Evolutionary conservation across 2,329 filamentous ascomycete genomes (phyloP), one percentile per base, ranked within the genome.

Genomic region (Talaromyces sp.): DNA sequence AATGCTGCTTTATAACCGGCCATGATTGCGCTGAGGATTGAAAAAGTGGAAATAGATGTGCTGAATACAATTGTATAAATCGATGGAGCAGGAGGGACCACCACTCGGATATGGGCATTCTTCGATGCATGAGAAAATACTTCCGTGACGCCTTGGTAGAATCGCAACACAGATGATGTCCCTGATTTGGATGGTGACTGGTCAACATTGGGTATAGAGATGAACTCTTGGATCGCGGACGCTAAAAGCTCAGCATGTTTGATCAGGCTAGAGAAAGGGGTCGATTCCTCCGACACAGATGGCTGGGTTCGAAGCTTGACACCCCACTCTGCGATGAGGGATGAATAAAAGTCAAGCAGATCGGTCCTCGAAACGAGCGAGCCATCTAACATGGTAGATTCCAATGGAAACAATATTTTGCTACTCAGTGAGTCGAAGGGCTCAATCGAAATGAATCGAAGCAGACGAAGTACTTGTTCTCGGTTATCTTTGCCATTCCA

Each of bases 1-100:
- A 93, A 90, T 0, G 86, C 84, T 20, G 79, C 79, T 70, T 94
- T 94, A 75, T 91, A 93, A 39, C 73, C 75, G 2, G 87, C 85
- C 24, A 95, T 78, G 22, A 91, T 79, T 44, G 80, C 80, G 66
- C 86, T 90, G 30, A 91, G 80, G 5, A 87, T 85, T 6, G 89
- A 89, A 3, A 89, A 76, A 14, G 82, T 82, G 16, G 81, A 80
- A 13, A 86, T 76, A 2, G 85, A 88, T 17, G 80, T 74, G 52
- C 80, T 82, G 69, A 94, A 91, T 57, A 86, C 78, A 35, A 94
- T 77, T 9, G 80, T 80, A 72, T 94, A 94, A 19, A 92, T 78
- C 9, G 90, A 80, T 3, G 82, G 76, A 1, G 85, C 79, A 0
- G 86, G 80, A 0, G 89, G 90, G 17, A 91, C 81, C 51, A 84